phyloP scores from a whole-genome alignment of 1,284 basidiomycete species.

The Trametes sp. region DNA sequence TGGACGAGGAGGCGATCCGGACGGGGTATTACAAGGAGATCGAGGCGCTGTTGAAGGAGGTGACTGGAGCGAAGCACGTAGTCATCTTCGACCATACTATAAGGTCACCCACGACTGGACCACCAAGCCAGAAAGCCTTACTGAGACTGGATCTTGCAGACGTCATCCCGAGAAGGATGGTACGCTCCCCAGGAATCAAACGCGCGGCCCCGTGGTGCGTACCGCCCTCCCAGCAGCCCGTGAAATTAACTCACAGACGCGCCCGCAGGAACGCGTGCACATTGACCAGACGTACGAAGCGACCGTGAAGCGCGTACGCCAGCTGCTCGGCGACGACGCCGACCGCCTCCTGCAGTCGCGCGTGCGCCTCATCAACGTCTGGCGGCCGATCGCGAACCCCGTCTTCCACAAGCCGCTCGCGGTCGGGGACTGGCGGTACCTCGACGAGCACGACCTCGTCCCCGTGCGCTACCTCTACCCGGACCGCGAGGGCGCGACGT shows the following conservation, averaged over 20 bases:
- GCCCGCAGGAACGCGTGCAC: conserved; percentile 49
- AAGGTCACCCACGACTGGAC: too few species aligned
- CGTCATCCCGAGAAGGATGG: conserved; percentile 26
- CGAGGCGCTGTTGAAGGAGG: conserved; percentile 48
- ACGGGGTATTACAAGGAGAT: conserved; percentile 49
- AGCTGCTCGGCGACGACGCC: conserved; percentile 53
- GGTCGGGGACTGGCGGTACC: conserved; percentile 52
- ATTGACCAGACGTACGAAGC: conserved; percentile 64
- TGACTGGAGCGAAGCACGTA: conserved; percentile 47
- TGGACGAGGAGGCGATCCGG: conserved; percentile 48
- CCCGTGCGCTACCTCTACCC: conserved; percentile 36
- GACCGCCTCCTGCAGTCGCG: conserved; percentile 55
- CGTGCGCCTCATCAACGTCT: conserved; percentile 63
- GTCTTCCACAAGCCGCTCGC: conserved; percentile 58
- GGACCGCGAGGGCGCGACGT: conserved; percentile 57
- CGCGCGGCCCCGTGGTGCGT: conserved; percentile 30
- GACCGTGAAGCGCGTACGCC: conserved; percentile 55
- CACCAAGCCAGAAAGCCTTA: too few species aligned
- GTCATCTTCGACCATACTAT: conserved; percentile 52
- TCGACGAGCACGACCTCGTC: conserved; percentile 35
- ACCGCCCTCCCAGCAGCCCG: not conserved
- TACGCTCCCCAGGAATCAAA: conserved; percentile 16
- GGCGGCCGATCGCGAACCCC: conserved; percentile 57
- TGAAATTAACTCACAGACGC: not conserved
- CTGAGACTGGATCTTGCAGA: not conserved